Evolutionary conservation across 2,329 filamentous ascomycete genomes (phyloP).

Genomic region (Colletotrichum lindemuthianum): DNA sequence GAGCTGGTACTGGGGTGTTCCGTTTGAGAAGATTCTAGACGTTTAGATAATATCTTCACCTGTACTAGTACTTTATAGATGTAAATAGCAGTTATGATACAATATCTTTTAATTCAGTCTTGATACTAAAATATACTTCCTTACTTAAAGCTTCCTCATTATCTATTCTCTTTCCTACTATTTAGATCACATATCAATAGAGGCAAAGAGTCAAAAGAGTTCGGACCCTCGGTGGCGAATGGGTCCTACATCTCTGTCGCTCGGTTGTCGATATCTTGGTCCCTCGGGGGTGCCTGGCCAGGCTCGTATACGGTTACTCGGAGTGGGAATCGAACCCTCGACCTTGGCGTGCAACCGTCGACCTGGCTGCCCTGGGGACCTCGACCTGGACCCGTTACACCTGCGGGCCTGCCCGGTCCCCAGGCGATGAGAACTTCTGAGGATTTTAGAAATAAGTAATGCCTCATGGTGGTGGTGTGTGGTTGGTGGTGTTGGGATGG

Average conservation of each 20-base stretch:
- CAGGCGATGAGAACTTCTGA: background rate
- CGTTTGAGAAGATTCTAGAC: constrained; percentile 53
- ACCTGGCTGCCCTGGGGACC: background rate
- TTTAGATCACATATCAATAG: background rate
- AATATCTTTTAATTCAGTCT: no score
- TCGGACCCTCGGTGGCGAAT: background rate
- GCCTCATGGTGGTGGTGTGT: no score
- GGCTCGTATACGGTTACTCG: no score
- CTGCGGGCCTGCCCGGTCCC: background rate
- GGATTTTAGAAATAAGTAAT: no score
- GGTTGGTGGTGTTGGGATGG: background rate
- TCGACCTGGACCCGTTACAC: constrained; percentile 6
- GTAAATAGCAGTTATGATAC: no score
- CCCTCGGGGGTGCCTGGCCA: background rate
- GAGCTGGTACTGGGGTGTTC: constrained; percentile 68
- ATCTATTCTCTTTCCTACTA: background rate
- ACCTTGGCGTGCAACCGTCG: background rate
- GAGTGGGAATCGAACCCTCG: constrained; percentile 11
- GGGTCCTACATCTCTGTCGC: constrained; percentile 21
- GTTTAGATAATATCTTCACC: constrained; percentile 1
- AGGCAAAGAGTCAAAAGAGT: constrained; percentile 19
- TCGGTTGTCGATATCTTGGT: background rate
- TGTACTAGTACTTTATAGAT: background rate
- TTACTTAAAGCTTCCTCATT: background rate
- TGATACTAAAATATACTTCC: no score